Percentiles rank a stretch among this genome's conserved stretches.
phyloP scores from a whole-genome alignment of 2,329 filamentous ascomycete species.

The Fusarium neocosmosporiellum region DNA sequence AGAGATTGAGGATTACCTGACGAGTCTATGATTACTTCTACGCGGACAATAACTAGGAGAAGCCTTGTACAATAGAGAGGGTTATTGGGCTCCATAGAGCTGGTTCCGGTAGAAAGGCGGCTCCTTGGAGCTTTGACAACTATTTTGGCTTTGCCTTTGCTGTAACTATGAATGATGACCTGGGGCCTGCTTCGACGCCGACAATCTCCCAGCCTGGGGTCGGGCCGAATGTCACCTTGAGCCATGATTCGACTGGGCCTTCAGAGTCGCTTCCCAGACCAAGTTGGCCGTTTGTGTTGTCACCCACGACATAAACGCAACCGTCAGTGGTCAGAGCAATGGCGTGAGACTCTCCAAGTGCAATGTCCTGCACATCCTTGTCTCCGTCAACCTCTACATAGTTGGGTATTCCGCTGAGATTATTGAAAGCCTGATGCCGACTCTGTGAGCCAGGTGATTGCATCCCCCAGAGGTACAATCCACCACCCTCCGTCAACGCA shows the following conservation, averaged over 20 bases:
- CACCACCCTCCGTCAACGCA: constrained; percentile 67
- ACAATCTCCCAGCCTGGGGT: constrained; percentile 44
- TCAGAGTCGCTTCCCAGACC: constrained; percentile 52
- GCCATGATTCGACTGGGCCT: constrained; percentile 49
- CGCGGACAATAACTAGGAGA: constrained; percentile 41
- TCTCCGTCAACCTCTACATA: constrained; percentile 60
- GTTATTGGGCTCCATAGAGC: constrained; percentile 54
- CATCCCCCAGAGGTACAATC: constrained; percentile 72
- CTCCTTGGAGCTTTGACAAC: constrained; percentile 20
- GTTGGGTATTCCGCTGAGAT: constrained; percentile 49
- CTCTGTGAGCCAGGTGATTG: constrained; percentile 37
- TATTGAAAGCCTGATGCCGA: constrained; percentile 48
- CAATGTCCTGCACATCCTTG: constrained; percentile 67
- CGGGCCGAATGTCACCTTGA: constrained; percentile 46
- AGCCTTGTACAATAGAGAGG: constrained; percentile 61
- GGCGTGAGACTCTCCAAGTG: constrained; percentile 69
- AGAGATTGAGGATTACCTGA: constrained; percentile 99
- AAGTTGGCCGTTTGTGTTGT: constrained; percentile 69
- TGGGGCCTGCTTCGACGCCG: constrained; percentile 61
- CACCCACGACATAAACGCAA: constrained; percentile 65
- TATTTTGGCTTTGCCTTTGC: constrained; percentile 29
- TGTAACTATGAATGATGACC: constrained; percentile 62
- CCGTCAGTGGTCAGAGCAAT: constrained; percentile 63
- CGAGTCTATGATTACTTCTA: constrained; percentile 80
- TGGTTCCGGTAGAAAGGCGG: constrained; percentile 36